Percentiles rank a stretch among this genome's conserved stretches.
Evolutionary conservation across 164 flowering plant species (phyloP).

Genomic region (Stephania yunnanensis): DNA sequence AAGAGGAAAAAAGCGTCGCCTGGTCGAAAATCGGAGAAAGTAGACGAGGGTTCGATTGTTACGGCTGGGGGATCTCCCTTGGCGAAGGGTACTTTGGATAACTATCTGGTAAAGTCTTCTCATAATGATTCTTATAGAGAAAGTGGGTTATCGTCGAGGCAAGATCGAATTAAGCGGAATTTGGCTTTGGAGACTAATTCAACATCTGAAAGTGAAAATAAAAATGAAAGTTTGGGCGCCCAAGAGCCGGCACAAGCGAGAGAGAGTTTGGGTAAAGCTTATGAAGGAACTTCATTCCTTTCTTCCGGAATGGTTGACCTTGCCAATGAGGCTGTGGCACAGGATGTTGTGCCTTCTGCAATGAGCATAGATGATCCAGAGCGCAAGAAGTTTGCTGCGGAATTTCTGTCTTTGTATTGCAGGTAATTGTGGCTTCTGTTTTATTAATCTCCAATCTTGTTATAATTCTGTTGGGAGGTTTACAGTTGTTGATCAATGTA

Average conservation of each 20-base stretch:
- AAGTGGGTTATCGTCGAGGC: slow-evolving; percentile 13
- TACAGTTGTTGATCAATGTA: not conserved
- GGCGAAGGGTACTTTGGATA: slow-evolving; percentile 59
- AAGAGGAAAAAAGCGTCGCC: slow-evolving; percentile 64
- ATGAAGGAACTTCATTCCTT: slow-evolving; percentile 10
- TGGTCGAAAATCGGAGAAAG: slow-evolving; percentile 30
- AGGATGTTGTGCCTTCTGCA: slow-evolving; percentile 13
- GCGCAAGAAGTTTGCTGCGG: slow-evolving; percentile 51
- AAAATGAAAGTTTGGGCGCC: slow-evolving; percentile 6
- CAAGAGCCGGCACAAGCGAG: slow-evolving; percentile 8
- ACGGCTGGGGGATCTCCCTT: slow-evolving; percentile 50
- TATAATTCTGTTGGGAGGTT: not conserved
- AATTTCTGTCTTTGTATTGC: slow-evolving; percentile 70
- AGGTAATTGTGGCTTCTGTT: slow-evolving; percentile 33
- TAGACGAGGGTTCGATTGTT: slow-evolving; percentile 28
- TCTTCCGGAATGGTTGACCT: slow-evolving; percentile 10
- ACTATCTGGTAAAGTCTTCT: slow-evolving; percentile 44
- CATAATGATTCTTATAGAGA: slow-evolving; percentile 23
- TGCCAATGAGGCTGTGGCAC: slow-evolving; percentile 13
- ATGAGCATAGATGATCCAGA: slow-evolving; percentile 35
- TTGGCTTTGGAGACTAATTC: slow-evolving; percentile 37
- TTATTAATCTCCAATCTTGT: not conserved
- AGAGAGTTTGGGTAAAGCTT: slow-evolving; percentile 13
- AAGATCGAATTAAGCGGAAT: slow-evolving; percentile 37
- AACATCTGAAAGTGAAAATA: slow-evolving; percentile 17